A percentile compares a stretch with the other conserved stretches of the same genome.
Evolutionary conservation across 257 asterid genomes (phyloP).

Genomic region (Ballota nigra): DNA sequence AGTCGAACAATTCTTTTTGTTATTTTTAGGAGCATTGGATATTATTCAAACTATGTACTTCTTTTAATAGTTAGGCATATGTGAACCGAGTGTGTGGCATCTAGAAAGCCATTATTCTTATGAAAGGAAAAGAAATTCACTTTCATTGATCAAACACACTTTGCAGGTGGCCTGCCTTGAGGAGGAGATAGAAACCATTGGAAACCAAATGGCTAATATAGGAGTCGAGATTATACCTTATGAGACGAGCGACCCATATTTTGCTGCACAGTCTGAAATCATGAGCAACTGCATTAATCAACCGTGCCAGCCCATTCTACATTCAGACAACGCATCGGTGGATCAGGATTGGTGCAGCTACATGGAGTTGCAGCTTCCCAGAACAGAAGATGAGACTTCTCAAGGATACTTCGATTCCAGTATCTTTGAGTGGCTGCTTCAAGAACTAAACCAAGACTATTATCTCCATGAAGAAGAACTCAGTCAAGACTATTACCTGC

Average conservation of each 20-base stretch:
- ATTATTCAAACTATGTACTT: background rate
- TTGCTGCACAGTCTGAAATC: constrained; percentile 17
- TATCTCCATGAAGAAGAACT: constrained; percentile 14
- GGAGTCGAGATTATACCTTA: constrained; percentile 18
- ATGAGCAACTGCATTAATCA: constrained; percentile 9
- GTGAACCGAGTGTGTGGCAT: background rate
- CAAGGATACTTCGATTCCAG: constrained; percentile 16
- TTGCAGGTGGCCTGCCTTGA: constrained; percentile 61
- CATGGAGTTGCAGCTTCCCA: constrained; percentile 18
- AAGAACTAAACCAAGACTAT: constrained; percentile 30
- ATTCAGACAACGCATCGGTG: background rate
- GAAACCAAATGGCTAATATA: constrained; percentile 42
- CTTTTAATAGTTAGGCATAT: background rate
- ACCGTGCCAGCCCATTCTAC: constrained; percentile 3
- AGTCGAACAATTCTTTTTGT: background rate
- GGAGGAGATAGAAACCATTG: constrained; percentile 58
- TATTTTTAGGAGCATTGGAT: background rate
- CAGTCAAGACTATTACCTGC: constrained; percentile 13
- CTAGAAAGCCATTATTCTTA: background rate
- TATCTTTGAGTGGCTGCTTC: constrained; percentile 20
- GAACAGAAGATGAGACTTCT: constrained; percentile 22
- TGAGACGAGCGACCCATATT: background rate
- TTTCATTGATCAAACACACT: background rate
- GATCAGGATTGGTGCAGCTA: constrained; percentile 28
- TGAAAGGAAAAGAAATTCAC: background rate